Evolutionary conservation across 2,329 filamentous ascomycete species (phyloP), one percentile per base, ranked within the genome.

Genomic region (Colletotrichum falcatum): DNA sequence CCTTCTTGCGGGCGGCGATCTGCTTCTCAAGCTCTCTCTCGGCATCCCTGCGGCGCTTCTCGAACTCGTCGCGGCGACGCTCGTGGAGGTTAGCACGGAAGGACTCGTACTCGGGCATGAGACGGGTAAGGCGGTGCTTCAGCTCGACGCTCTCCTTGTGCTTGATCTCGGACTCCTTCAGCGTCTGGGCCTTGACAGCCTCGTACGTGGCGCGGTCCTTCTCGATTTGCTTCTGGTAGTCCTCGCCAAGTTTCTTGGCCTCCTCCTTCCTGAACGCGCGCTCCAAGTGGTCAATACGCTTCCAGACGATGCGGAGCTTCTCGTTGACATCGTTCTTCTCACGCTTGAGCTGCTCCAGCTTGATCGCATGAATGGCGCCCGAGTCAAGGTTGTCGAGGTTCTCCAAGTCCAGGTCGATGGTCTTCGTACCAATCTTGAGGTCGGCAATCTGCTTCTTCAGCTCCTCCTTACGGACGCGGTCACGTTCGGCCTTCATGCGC

Each of bases 301-400:
- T 98, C 81, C 92, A 94, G 71, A 95, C 97, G 76, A 97, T 90
- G 77, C 94, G 92, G 63, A 98, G 89, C 80, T 93, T 94, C 83
- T 98, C 94, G 74, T 93, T 94, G 75, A 98, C 91, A 78, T 96
- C 94, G 78, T 95, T 97, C 91, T 98, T 99, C 87, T 98, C 96
- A 76, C 95, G 95, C 84, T 98, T 96, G 14, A 99, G 89, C 82
- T 97, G 95, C 72, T 94, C 92, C 68, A 99, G 89, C 87, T 98
- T 98, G 84, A 99, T 92, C 75, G 93, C 92, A 80, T 96, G 95
- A 76, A 99, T 93, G 74, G 92, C 91, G 81, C 94, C 94, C 81
- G 91, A 93, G 82, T 98, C 95, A 67, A 98, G 88, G 74, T 93
- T 93, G 73, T 96, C 92, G 65, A 98, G 86, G 76, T 98, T 90